Evolutionary conservation across 768 basidiomycete genomes (phyloP), one percentile per base, ranked within the genome.

Genomic region (Pleurotus ostreatus): DNA sequence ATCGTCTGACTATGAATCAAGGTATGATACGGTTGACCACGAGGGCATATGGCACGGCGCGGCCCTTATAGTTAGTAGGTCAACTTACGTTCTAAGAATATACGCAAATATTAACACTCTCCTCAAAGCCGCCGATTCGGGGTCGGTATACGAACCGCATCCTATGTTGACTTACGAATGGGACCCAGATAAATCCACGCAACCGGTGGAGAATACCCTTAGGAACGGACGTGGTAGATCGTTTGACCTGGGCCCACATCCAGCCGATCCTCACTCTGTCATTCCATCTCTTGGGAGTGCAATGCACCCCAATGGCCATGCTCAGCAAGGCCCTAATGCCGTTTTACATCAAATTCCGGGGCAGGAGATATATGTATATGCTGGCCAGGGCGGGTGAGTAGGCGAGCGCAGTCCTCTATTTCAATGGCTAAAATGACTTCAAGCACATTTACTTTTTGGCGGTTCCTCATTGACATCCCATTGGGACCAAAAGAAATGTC

Each of bases 371-470:
- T 87, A 81, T 67, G 84, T 88, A 5, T 84, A 88, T 66, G 76
- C 74, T 12, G 81, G 85, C 20, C 67, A 68, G 54, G 75, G 77
- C 48, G 81, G 84, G 83, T 80, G 59, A 51, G 80, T 68, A 11
- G n/a, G 30, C 30, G 30, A 34, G 4, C 30, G 11, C 7, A 34
- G 30, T 34, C 30, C 11, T 34, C 30, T 34, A 34, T 34, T 34
- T 11, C 30, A 2, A 11, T 34, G 30, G 30, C 30, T 34, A 34
- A 34, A 34, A 11, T 34, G 12, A 30, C 20, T 47, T 26, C 57
- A 34, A 95, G 94, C 4, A 87, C 88, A 0, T 94, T 83, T 66
- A 92, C 92, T 1, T 99, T 99, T 74, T 98, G 94, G 90, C 80
- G 96, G 53, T 98, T 98, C 73, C 77, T 86, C 64, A 83, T 98